Base-by-base conservation (phyloP, 768 basidiomycete species). In the Rhizopogon vinicolor region DNA sequence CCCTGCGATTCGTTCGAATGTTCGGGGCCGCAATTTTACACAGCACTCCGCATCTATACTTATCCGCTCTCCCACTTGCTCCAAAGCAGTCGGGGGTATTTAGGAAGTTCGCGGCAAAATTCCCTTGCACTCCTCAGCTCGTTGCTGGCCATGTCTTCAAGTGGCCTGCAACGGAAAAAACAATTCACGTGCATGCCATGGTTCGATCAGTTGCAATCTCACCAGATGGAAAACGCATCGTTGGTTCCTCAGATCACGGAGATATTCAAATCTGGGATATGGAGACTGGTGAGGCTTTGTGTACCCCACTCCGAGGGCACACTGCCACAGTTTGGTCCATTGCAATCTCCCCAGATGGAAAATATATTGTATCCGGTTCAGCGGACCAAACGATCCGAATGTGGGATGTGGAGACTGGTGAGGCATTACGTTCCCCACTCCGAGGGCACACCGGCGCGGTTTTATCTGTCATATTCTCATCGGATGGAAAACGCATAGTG, bases 31-130 rank as follows among this genome's bases (percentile, higher is more conserved):
- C 54, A 2, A 62, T 64, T 16, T 8, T 51, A 19, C 55, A 62
- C 28, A 62, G 58, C 57, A 58, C 53, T 4, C 66, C 63, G 1
- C 66, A 67, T 43, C 60, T 67, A 18, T 67, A 67, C 56, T n/a
- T 67, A 16, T 67, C 65, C 18, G 65, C 61, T 6, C 42, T 68
- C 8, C 62, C 65, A 35, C 64, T 68, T 51, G 39, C 58, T 29
- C 66, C 63, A 9, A 58, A 7, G 9, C 54, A 62, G 16, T 62
- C 62, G 4, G 5, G 22, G 7, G 14, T 53, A 16, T 41, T 8
- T 7, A 53, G 9, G 28, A 35, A 55, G 40, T 52, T 40, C 25
- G 10, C 39, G n/a, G 10, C 6, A 37, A 33, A 19, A 8, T 53
- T 22, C 35, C 46, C 46, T 19, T 31, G 19, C 12, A 48, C 18